Percentiles rank a stretch among this genome's conserved stretches.
These are phyloP conservation scores for Phytopythium chamaehyphon DNA, from an alignment of 352 stramenopile genomes.

Conservation along the genomic window DNA sequence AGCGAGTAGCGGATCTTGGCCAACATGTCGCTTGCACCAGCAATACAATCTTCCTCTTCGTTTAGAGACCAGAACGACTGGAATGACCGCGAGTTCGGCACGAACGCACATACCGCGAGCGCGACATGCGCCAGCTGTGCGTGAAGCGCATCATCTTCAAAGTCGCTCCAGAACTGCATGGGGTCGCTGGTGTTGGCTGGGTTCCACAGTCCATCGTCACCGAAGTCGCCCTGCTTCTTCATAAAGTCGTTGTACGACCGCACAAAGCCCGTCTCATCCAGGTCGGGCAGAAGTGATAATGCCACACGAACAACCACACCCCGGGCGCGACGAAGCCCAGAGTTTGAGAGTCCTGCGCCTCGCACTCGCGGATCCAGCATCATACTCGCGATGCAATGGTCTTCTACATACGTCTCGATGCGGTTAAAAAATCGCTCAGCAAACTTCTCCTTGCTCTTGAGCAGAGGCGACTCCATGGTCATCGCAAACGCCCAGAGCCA, in stretches of 20 bases:
- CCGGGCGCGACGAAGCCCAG: slow-evolving; percentile 26
- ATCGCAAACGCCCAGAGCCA: slow-evolving; percentile 32
- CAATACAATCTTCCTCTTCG: background rate
- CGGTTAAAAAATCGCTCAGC: slow-evolving; percentile 19
- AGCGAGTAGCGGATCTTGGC: slow-evolving; percentile 19
- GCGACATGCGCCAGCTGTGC: slow-evolving; percentile 25
- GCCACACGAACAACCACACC: slow-evolving; percentile 25
- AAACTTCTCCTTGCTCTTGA: slow-evolving; percentile 15
- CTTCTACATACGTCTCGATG: slow-evolving; percentile 27
- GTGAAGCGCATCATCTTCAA: slow-evolving; percentile 27
- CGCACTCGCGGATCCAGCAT: slow-evolving; percentile 33
- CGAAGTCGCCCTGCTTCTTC: slow-evolving; percentile 33
- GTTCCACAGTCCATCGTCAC: slow-evolving; percentile 31
- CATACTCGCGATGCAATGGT: slow-evolving; percentile 29
- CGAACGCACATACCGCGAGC: slow-evolving; percentile 25
- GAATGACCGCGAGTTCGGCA: slow-evolving; percentile 22
- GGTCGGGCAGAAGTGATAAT: slow-evolving; percentile 10
- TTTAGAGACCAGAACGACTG: slow-evolving; percentile 22
- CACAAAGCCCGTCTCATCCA: slow-evolving; percentile 33
- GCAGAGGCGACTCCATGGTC: slow-evolving; percentile 20
- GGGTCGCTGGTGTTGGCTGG: slow-evolving; percentile 24
- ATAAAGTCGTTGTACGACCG: slow-evolving; percentile 41
- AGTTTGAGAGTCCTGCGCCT: slow-evolving; percentile 28
- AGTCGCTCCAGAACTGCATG: slow-evolving; percentile 36
- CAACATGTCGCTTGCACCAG: slow-evolving; percentile 11